Base-by-base conservation (phyloP, 441 rosid genomes). In the Melastoma candidum region DNA sequence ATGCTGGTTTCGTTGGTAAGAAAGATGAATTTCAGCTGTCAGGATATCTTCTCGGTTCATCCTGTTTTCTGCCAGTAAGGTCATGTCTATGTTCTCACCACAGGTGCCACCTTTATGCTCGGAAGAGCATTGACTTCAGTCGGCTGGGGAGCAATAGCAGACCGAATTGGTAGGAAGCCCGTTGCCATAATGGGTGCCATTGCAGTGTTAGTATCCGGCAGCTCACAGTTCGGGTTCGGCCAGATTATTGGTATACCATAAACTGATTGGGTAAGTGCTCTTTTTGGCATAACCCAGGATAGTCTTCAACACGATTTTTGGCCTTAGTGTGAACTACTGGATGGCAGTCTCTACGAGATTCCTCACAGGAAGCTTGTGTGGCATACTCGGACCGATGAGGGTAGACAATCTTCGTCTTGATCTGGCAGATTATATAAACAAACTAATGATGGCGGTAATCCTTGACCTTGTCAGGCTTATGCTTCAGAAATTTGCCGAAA, bases 401-500 rank as follows among this genome's bases (percentile, higher is more conserved):
- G 57, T 60, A 60, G 7, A 10, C 2, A 46, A 1, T 46, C 48
- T 13, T 58, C 25, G 11, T 47, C 25, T 49, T 32, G 3, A 17
- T 5, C 2, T 3, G 25, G n/a, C 22, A 4, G 4, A 26, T 49
- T 26, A 44, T 43, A 8, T 29, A n/a, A 36, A 0, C 56, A 14
- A 52, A 29, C 44, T 4, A 36, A 36, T 36, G 12, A 52, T 4
- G 26, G 14, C 63, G 27, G 44, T 12, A 27, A 2, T 12, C 13
- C 53, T 52, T 13, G 26, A n/a, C 41, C 14, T 49, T 51, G 48
- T 12, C 50, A 77, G 83, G 83, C 83, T 5, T 78, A 75, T 64
- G 80, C 80, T 63, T 52, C 78, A 2, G 80, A 78, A 70, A 68
- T 78, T 4, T 75, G 74, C 49, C 61, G 69, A 11, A 67, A 75